These are phyloP conservation scores for Hydrangea macrophylla DNA, from an alignment of 148 eudicot genomes.

Conservation along the genomic window DNA sequence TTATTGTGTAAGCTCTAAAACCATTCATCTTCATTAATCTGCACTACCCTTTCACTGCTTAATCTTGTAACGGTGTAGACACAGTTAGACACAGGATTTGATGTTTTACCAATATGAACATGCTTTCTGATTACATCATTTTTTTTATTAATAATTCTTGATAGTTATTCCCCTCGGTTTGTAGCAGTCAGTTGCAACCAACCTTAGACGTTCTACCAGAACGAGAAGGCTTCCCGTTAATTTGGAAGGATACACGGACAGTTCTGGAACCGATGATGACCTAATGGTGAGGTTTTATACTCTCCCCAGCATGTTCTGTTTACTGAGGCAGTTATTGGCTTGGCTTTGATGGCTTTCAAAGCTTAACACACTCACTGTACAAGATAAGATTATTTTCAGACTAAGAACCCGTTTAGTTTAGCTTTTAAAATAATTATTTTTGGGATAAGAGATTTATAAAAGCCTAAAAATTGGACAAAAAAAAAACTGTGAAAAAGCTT, in stretches of 20 bases:
- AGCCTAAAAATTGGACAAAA: too few species aligned
- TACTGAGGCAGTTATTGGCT: constrained; percentile 11
- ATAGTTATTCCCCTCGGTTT: neutral
- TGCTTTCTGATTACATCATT: neutral
- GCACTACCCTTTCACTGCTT: too few species aligned
- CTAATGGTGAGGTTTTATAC: constrained; percentile 63
- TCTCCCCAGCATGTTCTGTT: constrained; percentile 11
- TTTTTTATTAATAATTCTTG: neutral
- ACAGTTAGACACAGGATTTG: neutral
- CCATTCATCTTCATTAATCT: too few species aligned
- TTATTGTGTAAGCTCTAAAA: too few species aligned
- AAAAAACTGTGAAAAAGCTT: too few species aligned
- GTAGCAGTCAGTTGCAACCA: constrained; percentile 63
- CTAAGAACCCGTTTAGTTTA: too few species aligned
- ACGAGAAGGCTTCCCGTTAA: constrained; percentile 73
- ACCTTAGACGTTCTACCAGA: constrained; percentile 95
- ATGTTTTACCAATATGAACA: neutral
- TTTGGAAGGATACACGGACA: constrained; percentile 78
- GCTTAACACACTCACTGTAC: constrained; percentile 11
- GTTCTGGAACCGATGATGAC: constrained; percentile 84
- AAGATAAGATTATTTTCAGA: constrained; percentile 9
- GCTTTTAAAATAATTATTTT: too few species aligned
- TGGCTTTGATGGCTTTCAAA: constrained; percentile 17
- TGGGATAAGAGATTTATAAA: too few species aligned
- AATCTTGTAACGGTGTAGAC: neutral